Percentiles rank a stretch among this genome's conserved stretches.
Evolutionary conservation across 169 alveolate genomes (phyloP).

Genomic region (Cytauxzoon felis): DNA sequence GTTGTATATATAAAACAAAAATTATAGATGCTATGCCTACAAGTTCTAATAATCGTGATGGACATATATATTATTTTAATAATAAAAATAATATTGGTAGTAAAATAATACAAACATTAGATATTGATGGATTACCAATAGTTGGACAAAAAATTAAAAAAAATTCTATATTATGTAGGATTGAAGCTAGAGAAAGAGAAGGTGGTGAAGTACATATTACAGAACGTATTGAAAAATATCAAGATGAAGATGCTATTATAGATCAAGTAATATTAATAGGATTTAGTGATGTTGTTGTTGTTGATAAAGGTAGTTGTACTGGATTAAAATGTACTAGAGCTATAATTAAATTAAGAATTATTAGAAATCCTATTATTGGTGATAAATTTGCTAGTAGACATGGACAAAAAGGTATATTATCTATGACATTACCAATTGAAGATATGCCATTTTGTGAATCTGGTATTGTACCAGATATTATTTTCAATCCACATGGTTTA

Average conservation of each 20-base stretch:
- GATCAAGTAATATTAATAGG: conserved; percentile 60
- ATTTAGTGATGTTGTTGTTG: conserved; percentile 19
- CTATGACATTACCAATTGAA: conserved; percentile 95
- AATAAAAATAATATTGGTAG: conserved; percentile 29
- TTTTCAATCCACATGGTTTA: conserved; percentile 99
- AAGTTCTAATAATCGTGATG: conserved; percentile 3
- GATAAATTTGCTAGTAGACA: conserved; percentile 99
- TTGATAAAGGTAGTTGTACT: conserved; percentile 33
- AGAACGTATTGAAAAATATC: conserved; percentile 55
- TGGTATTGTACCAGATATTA: conserved; percentile 99
- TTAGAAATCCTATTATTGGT: conserved; percentile 95
- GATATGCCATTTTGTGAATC: conserved; percentile 98
- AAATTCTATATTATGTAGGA: conserved; percentile 69
- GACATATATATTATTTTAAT: conserved; percentile 32
- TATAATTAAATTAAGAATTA: conserved; percentile 58
- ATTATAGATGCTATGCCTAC: conserved; percentile 67
- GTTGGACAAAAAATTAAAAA: conserved; percentile 71
- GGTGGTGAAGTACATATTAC: conserved; percentile 27
- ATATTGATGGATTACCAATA: conserved; percentile 80
- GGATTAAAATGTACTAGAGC: conserved; percentile 55
- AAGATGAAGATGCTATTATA: conserved; percentile 51
- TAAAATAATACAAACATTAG: conserved; percentile 25
- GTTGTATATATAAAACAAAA: conserved; percentile 94
- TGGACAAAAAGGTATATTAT: conserved; percentile 99
- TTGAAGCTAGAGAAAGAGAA: conserved; percentile 55